Evolutionary conservation across 495 filamentous ascomycete species (phyloP), one percentile per base, ranked within the genome.

Genomic region (Aspergillus incahuasiensis): DNA sequence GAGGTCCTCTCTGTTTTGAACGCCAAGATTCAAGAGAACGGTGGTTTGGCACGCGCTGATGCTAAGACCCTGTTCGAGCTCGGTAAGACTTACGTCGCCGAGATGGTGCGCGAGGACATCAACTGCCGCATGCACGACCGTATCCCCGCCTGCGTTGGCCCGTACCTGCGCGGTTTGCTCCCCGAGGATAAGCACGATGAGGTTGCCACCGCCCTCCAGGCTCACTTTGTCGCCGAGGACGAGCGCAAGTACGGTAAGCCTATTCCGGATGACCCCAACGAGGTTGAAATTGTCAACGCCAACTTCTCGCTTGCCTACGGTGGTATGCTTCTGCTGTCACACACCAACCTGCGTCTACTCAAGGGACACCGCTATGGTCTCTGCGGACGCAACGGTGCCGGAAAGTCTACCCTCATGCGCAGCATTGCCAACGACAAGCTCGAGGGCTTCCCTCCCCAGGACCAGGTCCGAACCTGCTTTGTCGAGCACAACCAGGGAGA

Each of bases 401-500:
- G 94, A 59, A 99, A 99, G 76, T 97, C 94, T 16, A 99, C 94
- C 12, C 81, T 99, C 48, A 97, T 99, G 94, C 89, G 88, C 64
- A 90, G 88, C 69, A 99, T 99, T 56, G 90, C 94, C 56, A 84
- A 86, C 47, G 91, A 91, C 54, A 97, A 99, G 76, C 82, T 99
- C 0, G 94, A 99, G 69, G 94, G 94, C 20, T 99, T 99, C 76
- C 94, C 94, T 21, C 79, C 90, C 21, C 92, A 88, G 61, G 90
- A 95, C 55, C 84, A 89, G 54, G 85, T 99, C 52, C 86, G 87
- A 52, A 97, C 94, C 28, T 99, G 95, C 75, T 99, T 97, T 60
- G 94, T 99, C 19, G 94, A 99, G 79, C 94, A 99, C 75, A 96
- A 95, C 71, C 91, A 97, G 72, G 91, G 92, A 57, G 95, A 97